Evolutionary conservation across 306 rosid genomes (phyloP).

Genomic region (Cercis canadensis): DNA sequence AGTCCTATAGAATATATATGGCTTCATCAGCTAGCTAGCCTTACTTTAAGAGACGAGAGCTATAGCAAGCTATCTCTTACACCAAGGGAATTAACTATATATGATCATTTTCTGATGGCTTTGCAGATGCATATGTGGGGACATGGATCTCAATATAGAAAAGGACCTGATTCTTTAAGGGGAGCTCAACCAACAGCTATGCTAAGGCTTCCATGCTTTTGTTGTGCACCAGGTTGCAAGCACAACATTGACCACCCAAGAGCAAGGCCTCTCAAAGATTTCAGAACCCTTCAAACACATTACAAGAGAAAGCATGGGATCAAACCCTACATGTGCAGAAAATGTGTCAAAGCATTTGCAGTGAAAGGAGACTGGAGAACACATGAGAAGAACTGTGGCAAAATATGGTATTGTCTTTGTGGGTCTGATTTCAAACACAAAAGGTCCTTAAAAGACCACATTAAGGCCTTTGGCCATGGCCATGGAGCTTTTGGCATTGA

Average conservation of each 20-base stretch:
- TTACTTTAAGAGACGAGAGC: no score
- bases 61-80: neutral
- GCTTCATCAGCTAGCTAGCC: no score
- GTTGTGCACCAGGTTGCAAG: constrained; percentile 64
- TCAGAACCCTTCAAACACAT: constrained; percentile 74
- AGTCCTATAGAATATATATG: no score
- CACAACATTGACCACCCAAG: constrained; percentile 74
- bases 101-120: neutral
- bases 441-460: constrained; percentile 70
- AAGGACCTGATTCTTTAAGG: constrained; percentile 59
- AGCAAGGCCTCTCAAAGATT: constrained; percentile 65
- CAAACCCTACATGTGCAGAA: constrained; percentile 63
- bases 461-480: constrained; percentile 60
- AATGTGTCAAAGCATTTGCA: constrained; percentile 63
- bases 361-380: constrained; percentile 82
- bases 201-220: constrained; percentile 58
- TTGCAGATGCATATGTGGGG: constrained; percentile 77
- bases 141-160: constrained; percentile 67
- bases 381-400: constrained; percentile 77
- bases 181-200: constrained; percentile 59
- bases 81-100: neutral
- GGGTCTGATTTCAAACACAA: constrained; percentile 81
- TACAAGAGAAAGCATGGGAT: constrained; percentile 73
- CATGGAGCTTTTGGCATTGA: constrained; percentile 45
- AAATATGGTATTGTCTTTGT: constrained; percentile 65